phyloP scores from a whole-genome alignment of 1,284 basidiomycete genomes.

The Porodaedalea pini region DNA sequence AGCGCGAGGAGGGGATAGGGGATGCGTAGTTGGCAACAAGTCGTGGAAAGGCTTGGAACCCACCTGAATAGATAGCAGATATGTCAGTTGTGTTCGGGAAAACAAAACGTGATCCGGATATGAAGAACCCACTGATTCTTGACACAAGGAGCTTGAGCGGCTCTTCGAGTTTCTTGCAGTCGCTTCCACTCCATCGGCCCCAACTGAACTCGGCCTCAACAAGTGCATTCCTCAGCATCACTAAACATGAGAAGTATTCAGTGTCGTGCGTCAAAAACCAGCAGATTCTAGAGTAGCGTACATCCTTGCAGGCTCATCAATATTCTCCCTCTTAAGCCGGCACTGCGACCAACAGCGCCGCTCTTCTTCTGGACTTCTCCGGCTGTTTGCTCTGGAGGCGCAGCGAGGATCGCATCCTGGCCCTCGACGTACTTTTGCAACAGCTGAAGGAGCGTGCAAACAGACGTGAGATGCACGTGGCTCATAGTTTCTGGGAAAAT shows the following conservation, averaged over 20 bases:
- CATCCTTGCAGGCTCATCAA: neutral
- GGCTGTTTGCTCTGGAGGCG: neutral
- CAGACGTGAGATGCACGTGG: constrained; percentile 41
- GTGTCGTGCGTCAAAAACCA: neutral
- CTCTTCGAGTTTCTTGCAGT: constrained; percentile 26
- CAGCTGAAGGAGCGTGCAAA: constrained; percentile 29
- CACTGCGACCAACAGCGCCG: neutral
- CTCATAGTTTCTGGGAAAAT: constrained; percentile 75
- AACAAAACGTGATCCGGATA: neutral
- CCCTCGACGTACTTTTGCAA: neutral
- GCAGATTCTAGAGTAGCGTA: neutral
- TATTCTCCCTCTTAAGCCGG: neutral
- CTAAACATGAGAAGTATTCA: neutral
- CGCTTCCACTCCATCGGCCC: constrained; percentile 51
- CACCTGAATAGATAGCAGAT: neutral
- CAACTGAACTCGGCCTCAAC: constrained; percentile 51
- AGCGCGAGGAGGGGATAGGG: neutral
- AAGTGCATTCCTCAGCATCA: constrained; percentile 24
- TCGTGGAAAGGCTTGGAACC: neutral
- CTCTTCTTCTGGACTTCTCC: neutral
- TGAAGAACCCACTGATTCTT: neutral
- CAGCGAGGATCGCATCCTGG: neutral
- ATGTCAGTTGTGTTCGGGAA: constrained; percentile 26
- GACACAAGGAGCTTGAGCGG: neutral
- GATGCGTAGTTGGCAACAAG: neutral